A percentile compares a stretch with the other conserved stretches of the same genome.
These are phyloP conservation scores for Euphorbia lathyris DNA, from an alignment of 345 rosid species.

Conservation along the genomic window DNA sequence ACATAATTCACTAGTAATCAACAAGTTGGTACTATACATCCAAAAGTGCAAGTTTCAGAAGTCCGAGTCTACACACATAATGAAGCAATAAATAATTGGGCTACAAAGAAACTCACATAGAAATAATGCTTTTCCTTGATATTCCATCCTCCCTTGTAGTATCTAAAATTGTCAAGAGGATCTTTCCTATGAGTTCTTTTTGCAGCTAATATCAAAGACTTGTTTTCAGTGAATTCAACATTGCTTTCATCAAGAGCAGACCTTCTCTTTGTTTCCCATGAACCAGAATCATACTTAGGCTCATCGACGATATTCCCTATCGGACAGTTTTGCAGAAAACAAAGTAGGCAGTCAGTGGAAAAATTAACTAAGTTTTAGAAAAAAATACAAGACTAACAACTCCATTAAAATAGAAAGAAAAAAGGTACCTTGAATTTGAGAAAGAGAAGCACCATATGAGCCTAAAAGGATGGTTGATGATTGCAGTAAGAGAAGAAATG, in stretches of 20 bases:
- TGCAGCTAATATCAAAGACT: slow-evolving; percentile 23
- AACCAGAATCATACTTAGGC: neutral
- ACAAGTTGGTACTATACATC: too few species aligned
- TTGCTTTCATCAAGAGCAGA: slow-evolving; percentile 5
- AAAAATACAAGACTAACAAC: neutral
- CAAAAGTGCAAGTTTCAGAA: too few species aligned
- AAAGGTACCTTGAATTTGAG: neutral
- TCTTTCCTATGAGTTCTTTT: slow-evolving; percentile 28
- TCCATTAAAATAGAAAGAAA: neutral
- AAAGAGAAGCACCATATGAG: neutral
- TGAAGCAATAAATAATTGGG: neutral
- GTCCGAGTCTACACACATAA: too few species aligned
- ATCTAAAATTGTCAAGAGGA: slow-evolving; percentile 19
- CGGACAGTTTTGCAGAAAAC: neutral
- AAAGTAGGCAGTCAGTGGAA: neutral
- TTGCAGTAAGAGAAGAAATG: neutral
- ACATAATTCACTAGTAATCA: too few species aligned
- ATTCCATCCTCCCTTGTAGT: slow-evolving; percentile 30
- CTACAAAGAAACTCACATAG: slow-evolving; percentile 14
- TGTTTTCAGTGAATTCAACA: slow-evolving; percentile 7
- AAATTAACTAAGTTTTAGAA: neutral
- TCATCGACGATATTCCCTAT: slow-evolving; percentile 1
- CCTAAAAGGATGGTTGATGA: neutral
- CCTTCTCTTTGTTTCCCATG: slow-evolving; percentile 12
- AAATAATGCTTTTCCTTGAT: slow-evolving; percentile 21